Evolutionary conservation across 345 rosid species (phyloP).

Genomic region (Kandelia obovata): DNA sequence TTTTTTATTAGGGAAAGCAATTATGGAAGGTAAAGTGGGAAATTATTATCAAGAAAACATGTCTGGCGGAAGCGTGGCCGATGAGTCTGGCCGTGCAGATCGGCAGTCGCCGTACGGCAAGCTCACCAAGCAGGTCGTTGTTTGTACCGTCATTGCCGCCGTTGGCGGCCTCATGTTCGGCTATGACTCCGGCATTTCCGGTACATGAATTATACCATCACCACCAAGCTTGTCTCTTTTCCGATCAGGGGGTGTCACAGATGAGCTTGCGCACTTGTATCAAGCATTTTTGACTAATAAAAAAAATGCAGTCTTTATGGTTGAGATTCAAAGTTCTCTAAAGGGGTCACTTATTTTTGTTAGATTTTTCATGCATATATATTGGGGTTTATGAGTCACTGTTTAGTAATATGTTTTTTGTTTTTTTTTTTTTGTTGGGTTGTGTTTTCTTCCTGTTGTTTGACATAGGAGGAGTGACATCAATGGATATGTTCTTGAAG

Average conservation of each 20-base stretch:
- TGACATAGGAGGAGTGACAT: constrained; percentile 64
- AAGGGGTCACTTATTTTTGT: too few species aligned
- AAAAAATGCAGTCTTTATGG: too few species aligned
- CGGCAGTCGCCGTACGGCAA: constrained; percentile 12
- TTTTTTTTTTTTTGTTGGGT: not conserved
- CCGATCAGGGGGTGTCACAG: too few species aligned
- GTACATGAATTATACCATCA: constrained; percentile 13
- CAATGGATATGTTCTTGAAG: constrained; percentile 77
- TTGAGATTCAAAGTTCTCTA: too few species aligned
- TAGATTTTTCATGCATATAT: too few species aligned
- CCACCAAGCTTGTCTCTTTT: too few species aligned
- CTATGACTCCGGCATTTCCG: constrained; percentile 65
- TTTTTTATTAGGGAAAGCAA: too few species aligned
- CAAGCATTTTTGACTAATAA: too few species aligned
- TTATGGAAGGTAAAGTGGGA: too few species aligned
- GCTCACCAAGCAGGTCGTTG: constrained; percentile 32
- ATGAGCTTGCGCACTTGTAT: too few species aligned
- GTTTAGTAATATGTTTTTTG: too few species aligned
- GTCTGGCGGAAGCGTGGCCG: not conserved
- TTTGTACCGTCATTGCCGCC: constrained; percentile 55
- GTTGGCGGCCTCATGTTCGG: constrained; percentile 70
- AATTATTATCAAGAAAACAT: not conserved
- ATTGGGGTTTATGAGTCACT: too few species aligned
- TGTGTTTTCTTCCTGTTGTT: not conserved
- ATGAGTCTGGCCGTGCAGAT: constrained; percentile 6